Evolutionary conservation across 257 asterid genomes (phyloP).

Genomic region (Paraleonurus japonicus): DNA sequence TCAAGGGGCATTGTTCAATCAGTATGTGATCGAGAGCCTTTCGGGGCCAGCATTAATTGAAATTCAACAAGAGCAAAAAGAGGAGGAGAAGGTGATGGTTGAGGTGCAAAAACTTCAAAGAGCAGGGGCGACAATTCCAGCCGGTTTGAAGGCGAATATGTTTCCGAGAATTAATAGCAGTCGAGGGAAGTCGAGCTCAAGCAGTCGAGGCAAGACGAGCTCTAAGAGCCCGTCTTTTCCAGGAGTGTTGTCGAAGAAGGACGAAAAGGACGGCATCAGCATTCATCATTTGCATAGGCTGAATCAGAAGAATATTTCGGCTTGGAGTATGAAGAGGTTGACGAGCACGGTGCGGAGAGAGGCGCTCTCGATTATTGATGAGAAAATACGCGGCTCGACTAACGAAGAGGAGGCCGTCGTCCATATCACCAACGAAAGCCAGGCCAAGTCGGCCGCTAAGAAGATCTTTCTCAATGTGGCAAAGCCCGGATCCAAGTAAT

Average conservation of each 20-base stretch:
- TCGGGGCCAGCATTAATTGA: conserved; percentile 75
- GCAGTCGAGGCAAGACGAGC: conserved; percentile 33
- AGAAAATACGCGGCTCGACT: conserved; percentile 51
- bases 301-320: conserved; percentile 79
- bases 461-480: conserved; percentile 83
- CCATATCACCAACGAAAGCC: conserved; percentile 67
- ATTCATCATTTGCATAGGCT: conserved; percentile 76
- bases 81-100: conserved; percentile 66
- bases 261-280: conserved; percentile 52
- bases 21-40: conserved; percentile 69
- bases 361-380: conserved; percentile 72
- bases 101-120: conserved; percentile 75
- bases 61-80: conserved; percentile 59
- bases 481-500: conserved; percentile 59
- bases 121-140: conserved; percentile 79
- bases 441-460: conserved; percentile 81
- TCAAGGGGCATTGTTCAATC: conserved; percentile 77
- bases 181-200: conserved; percentile 33
- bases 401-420: conserved; percentile 62
- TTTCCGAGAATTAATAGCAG: conserved; percentile 51
- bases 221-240: conserved; percentile 49
- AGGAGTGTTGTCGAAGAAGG: conserved; percentile 44
- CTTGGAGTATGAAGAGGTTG: conserved; percentile 96
- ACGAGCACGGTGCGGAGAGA: conserved; percentile 64
- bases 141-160: conserved; percentile 64